These are phyloP conservation scores for Phellopilus nigrolimitatus DNA, from an alignment of 1,284 basidiomycete species.

Conservation along the genomic window DNA sequence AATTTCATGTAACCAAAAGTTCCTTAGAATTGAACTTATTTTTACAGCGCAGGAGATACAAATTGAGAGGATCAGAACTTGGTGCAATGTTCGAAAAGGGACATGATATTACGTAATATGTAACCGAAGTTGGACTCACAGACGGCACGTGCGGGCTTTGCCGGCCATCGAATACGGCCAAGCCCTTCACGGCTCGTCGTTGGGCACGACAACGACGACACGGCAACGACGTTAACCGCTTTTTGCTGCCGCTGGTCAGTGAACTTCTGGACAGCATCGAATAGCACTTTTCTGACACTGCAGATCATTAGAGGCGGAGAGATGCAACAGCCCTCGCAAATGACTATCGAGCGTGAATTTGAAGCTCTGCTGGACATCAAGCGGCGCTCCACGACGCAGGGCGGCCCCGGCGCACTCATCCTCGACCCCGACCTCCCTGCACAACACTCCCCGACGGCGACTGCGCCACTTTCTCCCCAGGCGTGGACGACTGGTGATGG, in stretches of 20 bases:
- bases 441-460: conserved; percentile 41
- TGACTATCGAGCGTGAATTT: conserved; percentile 83
- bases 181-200: not conserved
- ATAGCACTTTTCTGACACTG: not conserved
- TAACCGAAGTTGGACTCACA: not conserved
- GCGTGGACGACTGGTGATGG: conserved; percentile 42
- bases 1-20: too few relatives aligned
- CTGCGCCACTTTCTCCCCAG: conserved; percentile 38
- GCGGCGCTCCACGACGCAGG: conserved; percentile 69
- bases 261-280: not conserved
- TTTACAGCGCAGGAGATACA: too few relatives aligned
- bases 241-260: not conserved
- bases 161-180: not conserved
- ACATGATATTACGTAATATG: not conserved
- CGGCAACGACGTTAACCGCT: not conserved
- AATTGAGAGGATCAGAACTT: too few relatives aligned
- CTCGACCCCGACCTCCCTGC: conserved; percentile 86
- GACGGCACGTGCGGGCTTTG: not conserved
- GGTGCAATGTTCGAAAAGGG: too few relatives aligned
- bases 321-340: conserved; percentile 75
- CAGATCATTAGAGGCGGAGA: not conserved
- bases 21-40: too few relatives aligned
- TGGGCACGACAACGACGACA: not conserved
- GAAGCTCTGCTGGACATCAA: conserved; percentile 80
- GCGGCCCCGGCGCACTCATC: conserved; percentile 71